These are phyloP conservation scores for Medicago lupulina DNA, from an alignment of 306 rosid species.

Conservation along the genomic window DNA sequence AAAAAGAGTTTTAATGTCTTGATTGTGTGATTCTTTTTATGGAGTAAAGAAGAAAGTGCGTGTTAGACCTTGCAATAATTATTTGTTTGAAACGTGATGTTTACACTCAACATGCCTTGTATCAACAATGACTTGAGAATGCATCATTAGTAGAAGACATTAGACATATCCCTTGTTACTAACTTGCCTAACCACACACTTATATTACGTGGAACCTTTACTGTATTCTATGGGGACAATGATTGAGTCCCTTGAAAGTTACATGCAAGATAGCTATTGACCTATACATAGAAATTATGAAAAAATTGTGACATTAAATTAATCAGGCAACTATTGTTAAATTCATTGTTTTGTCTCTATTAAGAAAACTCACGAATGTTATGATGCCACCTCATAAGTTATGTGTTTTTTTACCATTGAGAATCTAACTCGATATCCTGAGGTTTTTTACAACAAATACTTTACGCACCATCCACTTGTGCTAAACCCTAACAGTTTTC, in stretches of 20 bases:
- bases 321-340: conserved; percentile 23
- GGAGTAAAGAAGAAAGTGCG: no score
- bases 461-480: neutral
- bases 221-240: conserved; percentile 9
- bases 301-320: conserved; percentile 35
- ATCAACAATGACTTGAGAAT: conserved; percentile 6
- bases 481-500: neutral
- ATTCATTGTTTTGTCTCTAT: conserved; percentile 43
- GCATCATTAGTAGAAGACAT: conserved; percentile 31
- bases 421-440: neutral
- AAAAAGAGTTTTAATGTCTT: no score
- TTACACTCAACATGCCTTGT: conserved; percentile 3
- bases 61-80: neutral
- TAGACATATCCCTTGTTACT: conserved; percentile 35
- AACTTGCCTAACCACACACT: conserved; percentile 28
- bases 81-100: conserved; percentile 28
- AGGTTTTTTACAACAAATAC: neutral
- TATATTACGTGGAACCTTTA: conserved; percentile 42
- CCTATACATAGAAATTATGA: conserved; percentile 39
- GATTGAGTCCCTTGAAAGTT: conserved; percentile 31
- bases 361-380: no score
- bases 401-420: neutral
- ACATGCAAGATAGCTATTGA: conserved; percentile 11
- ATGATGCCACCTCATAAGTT: no score
- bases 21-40: no score